These are phyloP conservation scores for Cercospora zeae-maydis DNA, from an alignment of 2,329 filamentous ascomycete genomes.

Conservation along the genomic window DNA sequence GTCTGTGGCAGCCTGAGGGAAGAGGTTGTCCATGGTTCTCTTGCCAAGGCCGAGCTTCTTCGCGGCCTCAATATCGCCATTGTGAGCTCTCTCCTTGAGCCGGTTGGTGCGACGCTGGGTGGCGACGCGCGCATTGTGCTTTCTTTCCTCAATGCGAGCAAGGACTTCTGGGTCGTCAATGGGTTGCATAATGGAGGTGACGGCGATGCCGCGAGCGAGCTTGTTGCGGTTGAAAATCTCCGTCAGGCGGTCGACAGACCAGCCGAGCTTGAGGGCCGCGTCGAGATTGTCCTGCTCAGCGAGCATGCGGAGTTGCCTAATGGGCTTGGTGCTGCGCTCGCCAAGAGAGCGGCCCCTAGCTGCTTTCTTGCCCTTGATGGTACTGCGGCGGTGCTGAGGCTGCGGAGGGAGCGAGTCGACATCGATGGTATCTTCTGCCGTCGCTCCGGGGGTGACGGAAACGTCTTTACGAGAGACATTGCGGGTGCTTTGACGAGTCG, in stretches of 20 bases:
- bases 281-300: constrained; percentile 17
- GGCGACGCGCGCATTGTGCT: constrained; percentile 10
- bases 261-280: constrained; percentile 21
- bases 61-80: constrained; percentile 19
- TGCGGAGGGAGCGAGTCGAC: not conserved
- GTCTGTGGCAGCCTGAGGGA: constrained; percentile 5
- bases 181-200: not conserved
- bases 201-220: not conserved
- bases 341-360: constrained; percentile 17
- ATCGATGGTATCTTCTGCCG: constrained; percentile 4
- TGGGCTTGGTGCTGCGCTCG: constrained; percentile 12
- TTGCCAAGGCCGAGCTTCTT: constrained; percentile 18
- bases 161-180: constrained; percentile 19
- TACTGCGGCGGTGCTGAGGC: not conserved
- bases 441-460: not conserved
- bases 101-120: constrained; percentile 16
- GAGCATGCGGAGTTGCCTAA: constrained; percentile 13
- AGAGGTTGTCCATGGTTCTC: constrained; percentile 12
- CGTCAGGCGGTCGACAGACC: constrained; percentile 19
- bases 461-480: not conserved
- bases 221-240: constrained; percentile 20
- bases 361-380: not conserved
- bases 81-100: constrained; percentile 7
- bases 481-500: not conserved
- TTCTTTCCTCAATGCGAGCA: constrained; percentile 12